Evolutionary conservation across 202 grass and related monocot genomes (phyloP), one percentile per base, ranked within the genome.

Genomic region (Schoenoplectus tabernaemontani): DNA sequence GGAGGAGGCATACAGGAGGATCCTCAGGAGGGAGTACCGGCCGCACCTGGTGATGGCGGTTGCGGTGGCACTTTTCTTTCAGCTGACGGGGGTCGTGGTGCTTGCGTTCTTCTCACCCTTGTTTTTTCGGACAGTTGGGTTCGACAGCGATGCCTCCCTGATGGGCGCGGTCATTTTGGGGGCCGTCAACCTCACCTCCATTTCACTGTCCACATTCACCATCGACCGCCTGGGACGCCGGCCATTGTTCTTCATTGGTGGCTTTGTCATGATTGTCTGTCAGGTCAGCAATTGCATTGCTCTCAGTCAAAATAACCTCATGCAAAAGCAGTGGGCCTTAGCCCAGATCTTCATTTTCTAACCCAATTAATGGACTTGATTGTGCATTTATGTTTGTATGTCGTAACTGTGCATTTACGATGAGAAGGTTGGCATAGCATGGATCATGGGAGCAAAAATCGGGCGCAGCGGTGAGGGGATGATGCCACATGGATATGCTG

Each of bases 71-170:
- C n/a, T 79, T n/a, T 97, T 89, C 85, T 84, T 87, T 86, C 90
- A 97, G 88, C 85, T 97, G 61, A 97, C 88, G 1, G 93, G 93
- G 58, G 81, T 97, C 30, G 77, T 93, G 64, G 86, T 89, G 23
- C 46, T 97, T 20, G 56, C 88, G 10, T 97, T 97, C 93, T 97
- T 97, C 83, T 19, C 93, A 39, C 93, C 93, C 5, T 78, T 97
- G 0, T 15, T 97, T 58, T 93, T 93, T 85, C 82, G 88, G 61
- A 93, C 85, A 16, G 86, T 82, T 11, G 93, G 93, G 1, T 93
- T 97, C 68, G 90, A 88, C 20, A 91, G 87, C 85, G 77, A 91
- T 56, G 83, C 83, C 5, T 85, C 87, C 19, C 69, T 97, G 0
- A 83, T 97, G 63, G 87, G 88, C 65, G 90, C 93, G 0, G 76